phyloP scores from a whole-genome alignment of 768 basidiomycete species.

The Mycena floridula region DNA sequence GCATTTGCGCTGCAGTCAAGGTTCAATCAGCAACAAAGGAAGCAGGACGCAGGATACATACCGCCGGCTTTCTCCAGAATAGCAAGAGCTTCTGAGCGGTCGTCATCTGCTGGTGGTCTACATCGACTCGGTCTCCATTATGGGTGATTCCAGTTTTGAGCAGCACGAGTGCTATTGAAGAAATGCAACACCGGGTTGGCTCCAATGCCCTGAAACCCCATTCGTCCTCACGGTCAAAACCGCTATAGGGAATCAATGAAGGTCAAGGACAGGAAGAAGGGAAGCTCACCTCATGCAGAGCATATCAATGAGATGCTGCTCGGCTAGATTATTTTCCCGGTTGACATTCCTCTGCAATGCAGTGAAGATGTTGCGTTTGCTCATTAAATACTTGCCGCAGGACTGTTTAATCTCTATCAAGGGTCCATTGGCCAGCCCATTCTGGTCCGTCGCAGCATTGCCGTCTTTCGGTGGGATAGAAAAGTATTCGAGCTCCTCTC shows the following conservation, averaged over 20 bases:
- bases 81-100: constrained; percentile 95
- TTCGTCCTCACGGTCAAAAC: constrained; percentile 94
- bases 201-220: constrained; percentile 98
- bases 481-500: constrained; percentile 98
- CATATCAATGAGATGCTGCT: constrained; percentile 99
- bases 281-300: constrained; percentile 88
- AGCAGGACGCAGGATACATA: too few relatives aligned
- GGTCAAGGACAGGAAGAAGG: constrained; percentile 1
- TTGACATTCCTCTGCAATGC: constrained; percentile 98
- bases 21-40: too few relatives aligned
- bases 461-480: constrained; percentile 80
- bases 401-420: constrained; percentile 78
- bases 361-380: constrained; percentile 90
- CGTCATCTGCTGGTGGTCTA: constrained; percentile 91
- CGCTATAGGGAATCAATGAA: constrained; percentile 40
- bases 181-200: constrained; percentile 94
- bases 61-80: constrained; percentile 99
- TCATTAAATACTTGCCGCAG: constrained; percentile 84
- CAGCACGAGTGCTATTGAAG: constrained; percentile 94
- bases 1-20: constrained; percentile 91
- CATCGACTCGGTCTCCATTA: constrained; percentile 65
- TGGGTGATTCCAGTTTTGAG: constrained; percentile 96
- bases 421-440: constrained; percentile 73
- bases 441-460: constrained; percentile 59
- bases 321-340: constrained; percentile 98